These are phyloP conservation scores for Colletotrichum australisinense DNA, from an alignment of 2,329 filamentous ascomycete genomes.

Conservation along the genomic window DNA sequence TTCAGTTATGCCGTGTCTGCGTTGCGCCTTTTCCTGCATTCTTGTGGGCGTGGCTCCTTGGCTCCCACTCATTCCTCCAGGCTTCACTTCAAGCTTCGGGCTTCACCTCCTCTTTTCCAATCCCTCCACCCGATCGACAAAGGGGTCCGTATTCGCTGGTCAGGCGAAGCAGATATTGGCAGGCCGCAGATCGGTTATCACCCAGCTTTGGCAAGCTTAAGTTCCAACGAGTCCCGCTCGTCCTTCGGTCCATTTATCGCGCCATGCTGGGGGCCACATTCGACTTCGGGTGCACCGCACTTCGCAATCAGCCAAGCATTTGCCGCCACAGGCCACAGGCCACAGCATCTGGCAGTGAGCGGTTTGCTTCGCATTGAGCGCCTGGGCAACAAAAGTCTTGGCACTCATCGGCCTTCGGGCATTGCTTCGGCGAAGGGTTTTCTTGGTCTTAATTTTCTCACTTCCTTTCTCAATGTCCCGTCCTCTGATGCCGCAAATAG, in stretches of 20 bases:
- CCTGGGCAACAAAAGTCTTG: constrained; percentile 20
- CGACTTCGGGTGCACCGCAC: constrained; percentile 1
- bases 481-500: not conserved
- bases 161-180: not conserved
- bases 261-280: constrained; percentile 23
- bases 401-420: constrained; percentile 15
- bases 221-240: constrained; percentile 14
- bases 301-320: constrained; percentile 17
- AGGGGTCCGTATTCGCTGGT: constrained; percentile 8
- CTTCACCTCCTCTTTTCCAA: constrained; percentile 8
- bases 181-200: not conserved
- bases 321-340: not conserved
- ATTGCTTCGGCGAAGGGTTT: constrained; percentile 14
- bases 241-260: constrained; percentile 30
- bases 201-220: not conserved
- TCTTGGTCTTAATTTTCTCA: not conserved
- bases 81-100: too few relatives aligned
- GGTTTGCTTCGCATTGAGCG: not conserved
- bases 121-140: constrained; percentile 22
- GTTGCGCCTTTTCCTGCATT: not conserved
- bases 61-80: not conserved
- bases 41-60: not conserved
- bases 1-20: not conserved
- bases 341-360: too few relatives aligned
- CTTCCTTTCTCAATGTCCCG: not conserved